Evolutionary conservation across 2,329 filamentous ascomycete genomes (phyloP).

Genomic region (Magnaporthiopsis rhizophila): DNA sequence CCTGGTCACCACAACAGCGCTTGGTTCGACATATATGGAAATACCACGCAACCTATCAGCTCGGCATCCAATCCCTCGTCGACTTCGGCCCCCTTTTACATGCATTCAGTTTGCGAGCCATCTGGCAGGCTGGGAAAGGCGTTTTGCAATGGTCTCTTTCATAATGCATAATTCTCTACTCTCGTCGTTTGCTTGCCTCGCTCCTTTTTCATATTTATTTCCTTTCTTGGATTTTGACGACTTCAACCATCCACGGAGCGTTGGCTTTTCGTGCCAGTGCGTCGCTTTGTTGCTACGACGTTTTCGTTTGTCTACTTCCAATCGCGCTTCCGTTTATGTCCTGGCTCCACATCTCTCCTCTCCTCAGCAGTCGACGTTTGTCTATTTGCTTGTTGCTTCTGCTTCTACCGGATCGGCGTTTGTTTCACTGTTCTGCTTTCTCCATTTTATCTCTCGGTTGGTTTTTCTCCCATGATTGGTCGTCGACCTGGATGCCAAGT

Average conservation of each 20-base stretch:
- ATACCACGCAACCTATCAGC: neutral
- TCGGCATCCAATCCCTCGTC: neutral
- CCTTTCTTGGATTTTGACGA: too few species aligned
- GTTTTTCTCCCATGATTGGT: neutral
- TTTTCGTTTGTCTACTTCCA: neutral
- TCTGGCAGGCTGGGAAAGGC: neutral
- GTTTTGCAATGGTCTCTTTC: neutral
- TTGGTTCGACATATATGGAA: neutral
- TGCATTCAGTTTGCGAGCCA: neutral
- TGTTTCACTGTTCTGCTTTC: neutral
- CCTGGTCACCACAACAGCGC: neutral
- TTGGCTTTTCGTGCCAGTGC: neutral
- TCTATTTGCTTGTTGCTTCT: neutral
- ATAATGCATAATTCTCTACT: neutral
- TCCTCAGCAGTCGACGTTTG: too few species aligned
- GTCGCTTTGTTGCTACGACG: neutral
- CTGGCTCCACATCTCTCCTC: too few species aligned
- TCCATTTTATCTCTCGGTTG: neutral
- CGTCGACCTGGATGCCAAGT: neutral
- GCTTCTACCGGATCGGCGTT: neutral
- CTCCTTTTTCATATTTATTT: neutral
- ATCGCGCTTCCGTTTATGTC: too few species aligned
- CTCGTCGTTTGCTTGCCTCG: neutral
- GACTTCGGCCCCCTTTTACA: neutral
- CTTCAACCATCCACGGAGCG: neutral